Base-by-base conservation (phyloP, 1,284 basidiomycete genomes). In the Tilletia walkeri region DNA sequence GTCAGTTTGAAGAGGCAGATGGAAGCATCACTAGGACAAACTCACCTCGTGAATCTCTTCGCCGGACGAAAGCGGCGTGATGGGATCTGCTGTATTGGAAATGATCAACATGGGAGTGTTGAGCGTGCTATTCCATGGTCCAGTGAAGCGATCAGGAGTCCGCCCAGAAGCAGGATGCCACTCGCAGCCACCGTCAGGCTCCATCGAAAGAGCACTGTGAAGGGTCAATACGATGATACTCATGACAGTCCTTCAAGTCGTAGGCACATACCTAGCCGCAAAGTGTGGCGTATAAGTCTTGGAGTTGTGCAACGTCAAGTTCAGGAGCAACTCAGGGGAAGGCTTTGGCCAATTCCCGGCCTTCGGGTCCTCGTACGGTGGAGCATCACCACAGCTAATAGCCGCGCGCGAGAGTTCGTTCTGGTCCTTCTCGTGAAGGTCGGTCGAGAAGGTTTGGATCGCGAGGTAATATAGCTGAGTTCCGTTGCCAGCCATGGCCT, bases 401-500 rank as follows among this genome's bases (percentile, higher is more conserved):
- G 72, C 72, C 3, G 61, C 56, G 12, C 75, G 67, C 38, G 69
- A 70, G 16, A 75, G 45, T 39, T 75, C 74, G 24, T 61, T 67
- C 63, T 73, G 68, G 5, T 6, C 47, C 1, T 48, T 45, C 20
- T 65, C 65, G 18, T 36, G 38, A 38, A 14, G 66, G 38, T 47
- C 30, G 6, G 30, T 38, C 50, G 65, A 66, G 65, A 66, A 48
- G 9, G 65, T 45, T 30, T 7, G 12, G 9, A 24, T 47, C 4
- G 34, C 20, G 5, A 66, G n/a, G n/a, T 47, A n/a, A 18, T 66
- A 66, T 9, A 84, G 68, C 7, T 65, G 50, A 0, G 78, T 75
- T 10, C 68, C 78, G 66, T 84, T 73, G 12, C 82, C 83, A 2
- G 67, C 45, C 68, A 84, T 78, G 4, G 81, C 83, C 2, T 68